phyloP scores from a whole-genome alignment of 495 filamentous ascomycete species.

The Neurospora sp. region DNA sequence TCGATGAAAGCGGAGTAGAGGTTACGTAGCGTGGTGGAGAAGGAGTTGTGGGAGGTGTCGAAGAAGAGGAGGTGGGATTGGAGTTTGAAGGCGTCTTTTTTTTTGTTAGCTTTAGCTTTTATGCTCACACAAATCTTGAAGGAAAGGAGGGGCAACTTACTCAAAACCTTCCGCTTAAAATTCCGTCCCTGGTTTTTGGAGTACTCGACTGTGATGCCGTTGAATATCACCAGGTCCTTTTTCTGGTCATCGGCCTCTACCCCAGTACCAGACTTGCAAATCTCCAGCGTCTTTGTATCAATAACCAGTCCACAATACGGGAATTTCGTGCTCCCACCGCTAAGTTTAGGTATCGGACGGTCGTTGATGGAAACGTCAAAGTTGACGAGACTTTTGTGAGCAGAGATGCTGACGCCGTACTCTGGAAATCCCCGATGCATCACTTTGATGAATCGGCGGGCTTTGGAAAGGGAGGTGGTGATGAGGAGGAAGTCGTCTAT shows the following conservation, averaged over 20 bases:
- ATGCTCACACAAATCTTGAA: too few relatives aligned
- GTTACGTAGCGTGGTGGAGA: conserved; percentile 56
- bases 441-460: conserved; percentile 56
- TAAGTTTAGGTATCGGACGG: conserved; percentile 39
- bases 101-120: too few relatives aligned
- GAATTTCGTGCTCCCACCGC: conserved; percentile 40
- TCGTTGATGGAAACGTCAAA: conserved; percentile 58
- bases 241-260: too few relatives aligned
- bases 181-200: conserved; percentile 55
- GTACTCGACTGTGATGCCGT: conserved; percentile 71
- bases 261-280: too few relatives aligned
- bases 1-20: conserved; percentile 65
- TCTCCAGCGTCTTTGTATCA: conserved; percentile 63
- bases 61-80: conserved; percentile 84
- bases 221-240: conserved; percentile 35
- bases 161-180: conserved; percentile 72
- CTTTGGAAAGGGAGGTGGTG: conserved; percentile 54
- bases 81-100: conserved; percentile 58
- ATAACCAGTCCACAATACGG: conserved; percentile 83
- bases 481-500: conserved; percentile 65
- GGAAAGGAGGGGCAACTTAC: conserved; percentile 21
- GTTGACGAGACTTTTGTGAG: conserved; percentile 73
- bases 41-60: conserved; percentile 69
- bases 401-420: conserved; percentile 72
- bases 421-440: conserved; percentile 71